These are phyloP conservation scores for Truncatella angustata DNA, from an alignment of 2,329 filamentous ascomycete genomes.

Conservation along the genomic window DNA sequence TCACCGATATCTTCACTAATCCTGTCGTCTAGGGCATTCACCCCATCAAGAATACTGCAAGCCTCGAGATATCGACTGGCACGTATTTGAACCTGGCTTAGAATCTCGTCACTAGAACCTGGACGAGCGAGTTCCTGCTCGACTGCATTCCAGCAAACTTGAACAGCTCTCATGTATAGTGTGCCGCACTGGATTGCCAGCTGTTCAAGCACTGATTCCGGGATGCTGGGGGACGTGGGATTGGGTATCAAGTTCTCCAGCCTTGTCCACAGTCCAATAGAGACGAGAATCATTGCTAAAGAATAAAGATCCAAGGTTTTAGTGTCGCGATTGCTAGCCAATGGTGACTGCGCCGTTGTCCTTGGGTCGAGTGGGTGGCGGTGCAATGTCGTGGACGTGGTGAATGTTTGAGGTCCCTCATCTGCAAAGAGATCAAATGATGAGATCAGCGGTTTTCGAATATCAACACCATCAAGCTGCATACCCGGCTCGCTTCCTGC, in stretches of 20 bases:
- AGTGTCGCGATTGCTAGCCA: constrained; percentile 49
- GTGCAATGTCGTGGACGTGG: constrained; percentile 45
- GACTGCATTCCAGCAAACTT: constrained; percentile 69
- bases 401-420: constrained; percentile 31
- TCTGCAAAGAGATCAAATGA: constrained; percentile 72
- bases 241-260: constrained; percentile 52
- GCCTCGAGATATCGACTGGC: constrained; percentile 59
- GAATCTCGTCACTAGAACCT: constrained; percentile 47
- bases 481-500: constrained; percentile 39
- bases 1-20: constrained; percentile 41
- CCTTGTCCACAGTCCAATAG: constrained; percentile 73
- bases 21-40: constrained; percentile 54
- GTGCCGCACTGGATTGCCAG: constrained; percentile 69
- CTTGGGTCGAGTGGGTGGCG: constrained; percentile 66
- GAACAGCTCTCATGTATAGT: constrained; percentile 72
- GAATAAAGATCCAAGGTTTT: constrained; percentile 69
- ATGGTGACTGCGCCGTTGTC: constrained; percentile 45
- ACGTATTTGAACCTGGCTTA: constrained; percentile 52
- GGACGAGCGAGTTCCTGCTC: constrained; percentile 56
- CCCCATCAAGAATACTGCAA: constrained; percentile 60
- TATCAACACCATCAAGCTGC: constrained; percentile 51
- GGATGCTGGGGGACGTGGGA: constrained; percentile 48
- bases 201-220: constrained; percentile 60
- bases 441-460: constrained; percentile 67
- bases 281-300: constrained; percentile 69